phyloP scores from a whole-genome alignment of 345 rosid species.

The Trapa bicornis region DNA sequence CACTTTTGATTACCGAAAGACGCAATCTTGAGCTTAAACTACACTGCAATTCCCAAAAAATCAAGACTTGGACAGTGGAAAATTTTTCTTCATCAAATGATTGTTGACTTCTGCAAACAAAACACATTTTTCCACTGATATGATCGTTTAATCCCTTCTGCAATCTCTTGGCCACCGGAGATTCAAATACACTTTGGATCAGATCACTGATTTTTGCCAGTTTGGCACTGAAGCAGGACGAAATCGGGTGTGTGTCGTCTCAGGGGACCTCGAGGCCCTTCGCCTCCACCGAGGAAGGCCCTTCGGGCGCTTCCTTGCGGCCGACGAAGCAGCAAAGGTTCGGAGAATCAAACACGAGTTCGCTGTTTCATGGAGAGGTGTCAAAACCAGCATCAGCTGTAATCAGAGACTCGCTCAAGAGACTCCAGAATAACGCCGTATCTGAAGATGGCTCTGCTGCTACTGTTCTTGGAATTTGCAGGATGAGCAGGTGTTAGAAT shows the following conservation, averaged over 20 bases:
- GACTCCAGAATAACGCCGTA: conserved; percentile 20
- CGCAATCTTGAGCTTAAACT: background rate
- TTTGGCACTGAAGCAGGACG: conserved; percentile 27
- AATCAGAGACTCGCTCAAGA: conserved; percentile 18
- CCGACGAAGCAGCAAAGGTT: conserved; percentile 30
- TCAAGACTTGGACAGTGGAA: background rate
- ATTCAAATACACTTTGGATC: background rate
- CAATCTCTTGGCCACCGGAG: background rate
- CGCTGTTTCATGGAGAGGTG: conserved; percentile 1
- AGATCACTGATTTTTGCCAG: background rate
- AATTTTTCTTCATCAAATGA: background rate
- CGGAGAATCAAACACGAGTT: background rate
- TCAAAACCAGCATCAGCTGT: conserved; percentile 9
- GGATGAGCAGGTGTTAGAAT: conserved; percentile 24
- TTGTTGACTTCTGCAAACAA: background rate
- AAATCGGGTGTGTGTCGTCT: conserved; percentile 36
- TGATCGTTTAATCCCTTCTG: background rate
- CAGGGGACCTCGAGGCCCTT: conserved; percentile 8
- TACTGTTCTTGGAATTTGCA: conserved; percentile 17
- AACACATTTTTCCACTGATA: background rate
- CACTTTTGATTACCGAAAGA: background rate
- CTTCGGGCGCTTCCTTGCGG: conserved; percentile 9
- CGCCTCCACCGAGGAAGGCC: conserved; percentile 14
- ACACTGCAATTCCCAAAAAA: background rate
- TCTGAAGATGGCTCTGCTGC: conserved; percentile 19